Conservation (phyloP, 2,329 filamentous ascomycete species). For the Neonectria ditissima region DNA sequence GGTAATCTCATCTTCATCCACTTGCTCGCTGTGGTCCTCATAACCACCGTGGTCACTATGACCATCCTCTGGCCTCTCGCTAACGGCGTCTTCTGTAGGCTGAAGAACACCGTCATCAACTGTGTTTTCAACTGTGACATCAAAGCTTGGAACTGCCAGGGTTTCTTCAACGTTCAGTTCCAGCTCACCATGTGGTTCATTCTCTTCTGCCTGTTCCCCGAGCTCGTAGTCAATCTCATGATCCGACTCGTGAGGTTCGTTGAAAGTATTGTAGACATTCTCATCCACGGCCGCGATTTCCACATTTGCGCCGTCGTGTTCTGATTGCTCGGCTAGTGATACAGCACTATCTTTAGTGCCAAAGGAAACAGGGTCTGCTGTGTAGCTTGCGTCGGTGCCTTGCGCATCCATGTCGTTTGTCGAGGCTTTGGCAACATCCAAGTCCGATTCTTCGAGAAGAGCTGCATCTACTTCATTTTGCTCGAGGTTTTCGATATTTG, state of each 20-base stretch:
- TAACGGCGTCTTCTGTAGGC: slow-evolving; percentile 11
- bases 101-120: slow-evolving; percentile 3
- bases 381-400: slow-evolving; percentile 22
- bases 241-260: slow-evolving; percentile 31
- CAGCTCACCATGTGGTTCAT: slow-evolving; percentile 7
- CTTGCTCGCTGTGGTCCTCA: background rate
- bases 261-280: slow-evolving; percentile 8
- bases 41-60: slow-evolving; percentile 1
- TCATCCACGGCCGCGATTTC: slow-evolving; percentile 20
- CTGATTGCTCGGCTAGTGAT: slow-evolving; percentile 10
- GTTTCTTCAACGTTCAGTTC: slow-evolving; percentile 27
- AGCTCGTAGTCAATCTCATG: slow-evolving; percentile 49
- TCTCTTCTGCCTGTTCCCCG: slow-evolving; percentile 39
- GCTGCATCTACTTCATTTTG: slow-evolving; percentile 38
- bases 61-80: slow-evolving; percentile 10
- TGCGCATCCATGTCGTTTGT: slow-evolving; percentile 21
- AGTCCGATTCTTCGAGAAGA: slow-evolving; percentile 38
- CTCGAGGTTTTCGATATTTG: slow-evolving; percentile 33
- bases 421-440: slow-evolving; percentile 28
- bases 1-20: slow-evolving; percentile 32
- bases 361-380: slow-evolving; percentile 21
- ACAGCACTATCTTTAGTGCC: slow-evolving; percentile 25
- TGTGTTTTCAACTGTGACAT: slow-evolving; percentile 3
- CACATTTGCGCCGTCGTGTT: slow-evolving; percentile 15
- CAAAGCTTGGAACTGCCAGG: background rate